These are phyloP conservation scores for Trichoderma gracile DNA, from an alignment of 2,329 filamentous ascomycete species.

Conservation along the genomic window DNA sequence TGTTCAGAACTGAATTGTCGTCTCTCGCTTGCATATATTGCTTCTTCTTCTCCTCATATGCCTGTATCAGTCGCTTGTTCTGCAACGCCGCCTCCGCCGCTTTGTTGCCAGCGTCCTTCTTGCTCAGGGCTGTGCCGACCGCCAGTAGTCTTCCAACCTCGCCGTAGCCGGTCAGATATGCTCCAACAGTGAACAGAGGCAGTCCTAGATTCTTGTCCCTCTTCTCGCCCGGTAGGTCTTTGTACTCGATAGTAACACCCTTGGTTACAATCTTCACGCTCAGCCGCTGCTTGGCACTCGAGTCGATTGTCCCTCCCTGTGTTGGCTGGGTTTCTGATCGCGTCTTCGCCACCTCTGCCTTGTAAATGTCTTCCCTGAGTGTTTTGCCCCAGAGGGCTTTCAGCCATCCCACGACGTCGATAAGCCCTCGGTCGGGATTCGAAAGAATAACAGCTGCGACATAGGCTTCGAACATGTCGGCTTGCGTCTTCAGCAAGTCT, in stretches of 20 bases:
- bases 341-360: conserved; percentile 29
- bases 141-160: conserved; percentile 63
- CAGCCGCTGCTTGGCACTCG: conserved; percentile 37
- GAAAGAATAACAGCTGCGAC: conserved; percentile 75
- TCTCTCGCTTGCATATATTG: conserved; percentile 41
- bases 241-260: conserved; percentile 62
- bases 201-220: conserved; percentile 57
- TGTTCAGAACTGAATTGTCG: not conserved
- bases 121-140: conserved; percentile 62
- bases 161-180: conserved; percentile 69
- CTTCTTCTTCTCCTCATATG: conserved; percentile 51
- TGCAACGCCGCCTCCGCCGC: conserved; percentile 65
- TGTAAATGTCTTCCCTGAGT: conserved; percentile 55
- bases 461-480: conserved; percentile 90
- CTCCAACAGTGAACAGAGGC: conserved; percentile 62
- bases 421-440: conserved; percentile 62
- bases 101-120: conserved; percentile 67
- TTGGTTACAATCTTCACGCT: conserved; percentile 50
- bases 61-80: conserved; percentile 64
- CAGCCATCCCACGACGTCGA: conserved; percentile 68
- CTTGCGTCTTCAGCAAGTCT: conserved; percentile 70
- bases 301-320: not conserved
- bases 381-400: conserved; percentile 71
- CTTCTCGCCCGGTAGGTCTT: conserved; percentile 53
- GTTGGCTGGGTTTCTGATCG: conserved; percentile 23